Evolutionary conservation across 2,329 filamentous ascomycete genomes (phyloP).

Genomic region (Septoria petroselini): DNA sequence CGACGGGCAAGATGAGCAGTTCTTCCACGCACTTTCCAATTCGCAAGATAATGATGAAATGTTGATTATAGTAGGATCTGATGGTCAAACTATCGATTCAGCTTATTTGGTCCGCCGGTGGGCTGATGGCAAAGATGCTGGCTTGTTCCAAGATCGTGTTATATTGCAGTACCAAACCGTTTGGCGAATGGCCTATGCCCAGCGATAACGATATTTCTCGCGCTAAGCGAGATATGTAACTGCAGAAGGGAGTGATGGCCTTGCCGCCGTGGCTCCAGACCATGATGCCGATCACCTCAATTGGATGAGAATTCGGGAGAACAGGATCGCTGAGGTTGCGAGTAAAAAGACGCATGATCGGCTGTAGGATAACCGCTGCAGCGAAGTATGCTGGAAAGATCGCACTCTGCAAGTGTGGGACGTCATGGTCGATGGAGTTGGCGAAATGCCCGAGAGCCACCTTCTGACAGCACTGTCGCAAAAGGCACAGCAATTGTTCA

Average conservation of each 20-base stretch:
- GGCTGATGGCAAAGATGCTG: conserved; percentile 48
- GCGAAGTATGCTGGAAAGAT: conserved; percentile 54
- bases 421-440: conserved; percentile 55
- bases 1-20: too few relatives aligned
- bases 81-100: conserved; percentile 45
- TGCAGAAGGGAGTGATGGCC: conserved; percentile 49
- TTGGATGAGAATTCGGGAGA: conserved; percentile 32
- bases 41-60: too few relatives aligned
- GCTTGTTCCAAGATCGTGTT: conserved; percentile 41
- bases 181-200: conserved; percentile 51
- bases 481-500: conserved; percentile 59
- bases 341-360: conserved; percentile 47
- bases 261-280: conserved; percentile 41
- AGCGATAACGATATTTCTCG: conserved; percentile 38
- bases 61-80: conserved; percentile 44
- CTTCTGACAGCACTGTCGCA: conserved; percentile 58
- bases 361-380: conserved; percentile 58
- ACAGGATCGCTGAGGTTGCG: conserved; percentile 27
- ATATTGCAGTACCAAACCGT: conserved; percentile 38
- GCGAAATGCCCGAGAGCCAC: conserved; percentile 59
- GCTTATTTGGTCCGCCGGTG: conserved; percentile 57
- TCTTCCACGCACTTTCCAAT: too few relatives aligned
- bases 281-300: conserved; percentile 46
- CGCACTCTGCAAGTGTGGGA: conserved; percentile 40
- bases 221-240: conserved; percentile 28